phyloP scores from a whole-genome alignment of 768 basidiomycete species.

The Panaeolus papilionaceus region DNA sequence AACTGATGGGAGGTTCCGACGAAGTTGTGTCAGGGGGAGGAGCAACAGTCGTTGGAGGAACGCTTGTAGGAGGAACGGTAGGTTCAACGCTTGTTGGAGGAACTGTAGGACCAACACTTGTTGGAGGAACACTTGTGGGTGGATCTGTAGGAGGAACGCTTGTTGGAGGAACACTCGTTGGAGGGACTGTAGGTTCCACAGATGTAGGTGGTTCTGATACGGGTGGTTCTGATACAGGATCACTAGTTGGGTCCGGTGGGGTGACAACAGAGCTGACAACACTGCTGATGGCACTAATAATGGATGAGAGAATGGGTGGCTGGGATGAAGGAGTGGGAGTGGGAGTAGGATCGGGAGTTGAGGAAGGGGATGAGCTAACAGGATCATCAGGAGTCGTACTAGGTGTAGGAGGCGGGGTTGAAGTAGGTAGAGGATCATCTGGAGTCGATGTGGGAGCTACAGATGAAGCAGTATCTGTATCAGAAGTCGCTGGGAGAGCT shows the following conservation, averaged over 20 bases:
- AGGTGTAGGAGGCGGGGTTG: neutral
- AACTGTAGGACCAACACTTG: neutral
- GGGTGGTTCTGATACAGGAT: no score
- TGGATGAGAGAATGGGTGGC: neutral
- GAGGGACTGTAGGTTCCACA: neutral
- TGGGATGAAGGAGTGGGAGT: conserved; percentile 15
- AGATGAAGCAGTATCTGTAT: neutral
- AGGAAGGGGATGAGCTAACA: conserved; percentile 14
- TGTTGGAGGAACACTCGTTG: neutral
- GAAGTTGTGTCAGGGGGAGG: neutral
- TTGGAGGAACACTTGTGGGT: neutral
- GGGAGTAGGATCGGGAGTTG: conserved; percentile 26
- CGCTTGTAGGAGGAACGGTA: neutral
- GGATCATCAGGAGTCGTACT: neutral
- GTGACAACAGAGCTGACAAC: neutral
- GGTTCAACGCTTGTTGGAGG: neutral
- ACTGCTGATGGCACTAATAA: neutral
- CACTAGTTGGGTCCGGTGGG: neutral
- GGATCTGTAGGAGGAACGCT: neutral
- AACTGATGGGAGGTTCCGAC: neutral
- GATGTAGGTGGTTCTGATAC: conserved; percentile 23
- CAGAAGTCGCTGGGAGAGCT: neutral
- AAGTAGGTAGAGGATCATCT: neutral
- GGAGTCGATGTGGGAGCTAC: neutral
- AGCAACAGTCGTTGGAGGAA: neutral